Conservation (phyloP, 1,139 yeast genomes). For the Lodderomyces margitis region DNA sequence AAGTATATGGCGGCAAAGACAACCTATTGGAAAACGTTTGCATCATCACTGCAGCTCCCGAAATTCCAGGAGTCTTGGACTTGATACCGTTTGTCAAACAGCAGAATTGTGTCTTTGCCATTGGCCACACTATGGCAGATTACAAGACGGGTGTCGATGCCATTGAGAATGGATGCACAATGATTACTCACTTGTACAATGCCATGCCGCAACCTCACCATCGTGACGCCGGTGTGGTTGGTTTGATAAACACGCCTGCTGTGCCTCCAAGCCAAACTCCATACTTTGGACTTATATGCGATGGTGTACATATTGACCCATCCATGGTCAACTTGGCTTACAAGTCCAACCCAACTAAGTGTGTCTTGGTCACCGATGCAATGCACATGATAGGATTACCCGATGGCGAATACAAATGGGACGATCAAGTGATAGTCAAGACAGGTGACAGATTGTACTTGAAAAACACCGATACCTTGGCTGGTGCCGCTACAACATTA, state of each 20-base stretch:
- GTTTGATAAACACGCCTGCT: conserved; percentile 47
- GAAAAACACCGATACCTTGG: conserved; percentile 59
- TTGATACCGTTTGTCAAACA: conserved; percentile 41
- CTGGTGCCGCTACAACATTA: conserved; percentile 61
- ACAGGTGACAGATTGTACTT: conserved; percentile 48
- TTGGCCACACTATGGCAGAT: conserved; percentile 58
- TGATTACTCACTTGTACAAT: conserved; percentile 64
- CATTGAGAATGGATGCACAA: conserved; percentile 50
- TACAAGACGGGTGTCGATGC: conserved; percentile 51
- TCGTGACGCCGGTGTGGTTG: conserved; percentile 59
- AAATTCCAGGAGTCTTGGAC: conserved; percentile 53
- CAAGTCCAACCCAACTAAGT: conserved; percentile 52
- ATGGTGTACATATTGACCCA: conserved; percentile 64
- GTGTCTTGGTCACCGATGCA: conserved; percentile 63
- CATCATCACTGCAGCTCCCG: conserved; percentile 64
- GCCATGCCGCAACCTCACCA: conserved; percentile 72
- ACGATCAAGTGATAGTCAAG: conserved; percentile 47
- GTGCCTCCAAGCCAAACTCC: conserved; percentile 31
- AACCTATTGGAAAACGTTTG: conserved; percentile 43
- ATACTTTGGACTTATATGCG: conserved; percentile 58
- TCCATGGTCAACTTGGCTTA: conserved; percentile 55
- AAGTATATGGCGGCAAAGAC: conserved; percentile 46
- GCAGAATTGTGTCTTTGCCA: conserved; percentile 44
- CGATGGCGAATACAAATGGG: conserved; percentile 54
- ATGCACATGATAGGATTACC: conserved; percentile 54